These are phyloP conservation scores for Kodamaea suecica DNA, from an alignment of 1,139 yeast species.

Conservation along the genomic window DNA sequence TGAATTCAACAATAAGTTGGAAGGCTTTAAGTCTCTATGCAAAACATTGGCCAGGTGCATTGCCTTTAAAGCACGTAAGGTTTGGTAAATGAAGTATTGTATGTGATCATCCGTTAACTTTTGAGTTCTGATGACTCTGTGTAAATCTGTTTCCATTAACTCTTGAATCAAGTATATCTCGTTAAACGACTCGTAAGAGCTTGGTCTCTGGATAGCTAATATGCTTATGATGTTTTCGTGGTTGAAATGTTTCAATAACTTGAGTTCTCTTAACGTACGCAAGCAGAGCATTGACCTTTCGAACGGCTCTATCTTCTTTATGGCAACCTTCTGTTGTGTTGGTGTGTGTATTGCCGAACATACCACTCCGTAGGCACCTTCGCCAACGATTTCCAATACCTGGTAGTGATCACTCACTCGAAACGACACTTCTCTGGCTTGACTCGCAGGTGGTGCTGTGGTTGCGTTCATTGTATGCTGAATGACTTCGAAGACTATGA, in stretches of 20 bases:
- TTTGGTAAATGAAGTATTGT: conserved; percentile 89
- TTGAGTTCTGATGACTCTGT: conserved; percentile 86
- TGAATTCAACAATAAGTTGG: conserved; percentile 79
- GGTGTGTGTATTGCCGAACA: conserved; percentile 91
- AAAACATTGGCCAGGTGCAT: conserved; percentile 89
- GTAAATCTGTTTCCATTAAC: conserved; percentile 93
- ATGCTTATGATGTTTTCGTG: conserved; percentile 93
- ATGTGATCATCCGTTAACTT: conserved; percentile 85
- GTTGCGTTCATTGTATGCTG: too few relatives aligned
- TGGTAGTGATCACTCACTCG: conserved; percentile 88
- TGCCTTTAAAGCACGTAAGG: conserved; percentile 83
- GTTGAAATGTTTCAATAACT: conserved; percentile 77
- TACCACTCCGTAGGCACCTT: conserved; percentile 98
- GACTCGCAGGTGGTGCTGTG: conserved; percentile 1
- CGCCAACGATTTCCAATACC: conserved; percentile 79
- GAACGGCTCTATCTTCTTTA: conserved; percentile 91
- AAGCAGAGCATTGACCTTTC: conserved; percentile 89
- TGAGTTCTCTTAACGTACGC: conserved; percentile 85
- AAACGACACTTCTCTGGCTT: conserved; percentile 53
- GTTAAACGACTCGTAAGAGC: conserved; percentile 65
- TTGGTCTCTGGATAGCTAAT: conserved; percentile 87
- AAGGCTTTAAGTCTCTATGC: conserved; percentile 91
- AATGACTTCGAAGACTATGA: too few relatives aligned
- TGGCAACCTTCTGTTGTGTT: conserved; percentile 86
- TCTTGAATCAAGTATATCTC: conserved; percentile 94